Percentiles rank a stretch among this genome's conserved stretches.
Conservation (phyloP, 176 grass and related monocot species). For the Leersia perrieri region DNA sequence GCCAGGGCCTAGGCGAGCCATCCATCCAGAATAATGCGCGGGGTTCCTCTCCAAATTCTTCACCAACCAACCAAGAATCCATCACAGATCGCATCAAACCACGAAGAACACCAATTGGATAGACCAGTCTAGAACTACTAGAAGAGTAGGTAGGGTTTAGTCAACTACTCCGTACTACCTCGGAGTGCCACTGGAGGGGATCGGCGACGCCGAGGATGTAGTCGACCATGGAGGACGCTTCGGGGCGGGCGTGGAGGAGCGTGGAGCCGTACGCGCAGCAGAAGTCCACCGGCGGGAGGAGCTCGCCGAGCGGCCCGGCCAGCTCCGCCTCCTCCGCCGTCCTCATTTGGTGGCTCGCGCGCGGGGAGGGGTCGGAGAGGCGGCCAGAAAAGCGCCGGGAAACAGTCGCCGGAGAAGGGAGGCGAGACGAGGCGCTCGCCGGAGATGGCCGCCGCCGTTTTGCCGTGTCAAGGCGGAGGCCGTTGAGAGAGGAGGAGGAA, state of each 20-base stretch:
- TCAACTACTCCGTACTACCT: slow-evolving; percentile 49
- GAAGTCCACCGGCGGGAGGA: slow-evolving; percentile 83
- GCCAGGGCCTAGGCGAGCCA: slow-evolving; percentile 46
- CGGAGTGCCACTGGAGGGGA: slow-evolving; percentile 70
- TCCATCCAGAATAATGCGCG: slow-evolving; percentile 69
- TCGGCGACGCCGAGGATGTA: slow-evolving; percentile 83
- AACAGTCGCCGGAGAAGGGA: not conserved
- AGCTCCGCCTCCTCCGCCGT: slow-evolving; percentile 30
- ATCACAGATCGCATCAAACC: not conserved
- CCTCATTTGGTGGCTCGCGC: not conserved
- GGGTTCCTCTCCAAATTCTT: slow-evolving; percentile 85
- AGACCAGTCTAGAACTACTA: not conserved
- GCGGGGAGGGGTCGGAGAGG: not conserved
- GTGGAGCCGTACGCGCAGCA: slow-evolving; percentile 89
- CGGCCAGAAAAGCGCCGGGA: no score
- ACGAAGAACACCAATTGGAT: not conserved
- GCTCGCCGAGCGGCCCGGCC: slow-evolving; percentile 44
- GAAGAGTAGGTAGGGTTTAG: not conserved
- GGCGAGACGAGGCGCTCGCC: not conserved
- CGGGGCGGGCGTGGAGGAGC: slow-evolving; percentile 51
- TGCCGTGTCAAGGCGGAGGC: not conserved
- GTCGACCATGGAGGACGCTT: slow-evolving; percentile 73
- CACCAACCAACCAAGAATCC: slow-evolving; percentile 1
- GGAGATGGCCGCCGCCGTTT: not conserved
- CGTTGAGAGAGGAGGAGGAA: not conserved